Evolutionary conservation across 495 filamentous ascomycete species (phyloP), one percentile per base, ranked within the genome.

Genomic region (Podospora conica): DNA sequence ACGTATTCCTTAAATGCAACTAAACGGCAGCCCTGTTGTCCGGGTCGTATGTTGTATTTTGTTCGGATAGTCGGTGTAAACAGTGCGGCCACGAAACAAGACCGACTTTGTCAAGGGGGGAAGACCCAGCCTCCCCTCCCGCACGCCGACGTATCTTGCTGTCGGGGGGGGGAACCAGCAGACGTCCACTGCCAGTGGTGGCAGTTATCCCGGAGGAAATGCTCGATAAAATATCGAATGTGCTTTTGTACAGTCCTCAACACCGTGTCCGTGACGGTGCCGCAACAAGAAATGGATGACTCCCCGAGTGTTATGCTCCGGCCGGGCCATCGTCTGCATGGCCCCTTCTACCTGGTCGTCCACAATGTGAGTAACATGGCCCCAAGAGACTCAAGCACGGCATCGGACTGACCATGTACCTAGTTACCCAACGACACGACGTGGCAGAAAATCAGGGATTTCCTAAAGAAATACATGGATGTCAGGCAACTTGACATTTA

Each of bases 311-410:
- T 66, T 48, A 11, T 68, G 3, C 23, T 68, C 21, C 18, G 48
- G 8, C 7, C n/a, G 21, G 22, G 61, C 8, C 31, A 64, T 27
- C 24, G 22, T 3, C 11, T 40, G 3, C 28, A 29, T 31, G 63
- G 66, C 3, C 66, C 66, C 28, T 68, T 58, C 24, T 68, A 68
- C 22, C 48, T 68, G 18, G 48, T 61, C 12, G 66, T 68, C 5
- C 33, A 12, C 18, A 61, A 53, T 3, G 60, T 61, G 20, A 18
- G 28, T 6, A 29, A 3, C 28, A 23, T 6, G 54, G 24, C 3
- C 3, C 54, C 11, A 23, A 20, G 24, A 1, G 9, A 12, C n/a
- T n/a, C n/a, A n/a, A n/a, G n/a, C 8, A 12, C 20, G 22, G 18
- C n/a, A 12, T 25, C 2, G n/a, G 23, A 8, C 25, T 57, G 1